Evolutionary conservation across 148 eudicot genomes (phyloP).

Genomic region (Rhododendron mucronatum): DNA sequence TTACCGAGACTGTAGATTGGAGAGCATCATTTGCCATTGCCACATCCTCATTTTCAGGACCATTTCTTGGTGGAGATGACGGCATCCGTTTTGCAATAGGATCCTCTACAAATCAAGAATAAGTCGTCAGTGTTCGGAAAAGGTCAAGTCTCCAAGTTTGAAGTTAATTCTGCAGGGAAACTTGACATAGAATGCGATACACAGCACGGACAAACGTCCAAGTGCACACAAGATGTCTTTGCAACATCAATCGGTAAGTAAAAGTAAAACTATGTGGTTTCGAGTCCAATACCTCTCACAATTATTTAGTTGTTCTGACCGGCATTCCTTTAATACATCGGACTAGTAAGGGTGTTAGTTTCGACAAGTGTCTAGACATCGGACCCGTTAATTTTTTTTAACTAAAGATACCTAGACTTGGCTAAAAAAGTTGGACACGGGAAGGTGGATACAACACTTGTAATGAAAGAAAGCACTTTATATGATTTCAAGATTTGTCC

Average conservation of each 20-base stretch:
- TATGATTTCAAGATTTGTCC: not conserved
- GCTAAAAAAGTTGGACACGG: not conserved
- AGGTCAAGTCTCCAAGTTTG: not conserved
- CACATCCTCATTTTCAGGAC: constrained; percentile 34
- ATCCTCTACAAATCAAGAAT: constrained; percentile 44
- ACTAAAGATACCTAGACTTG: not conserved
- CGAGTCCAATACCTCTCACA: not conserved
- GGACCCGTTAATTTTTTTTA: not conserved
- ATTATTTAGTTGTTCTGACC: not conserved
- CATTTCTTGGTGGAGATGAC: constrained; percentile 34
- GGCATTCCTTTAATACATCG: not conserved
- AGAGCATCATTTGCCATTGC: constrained; percentile 27
- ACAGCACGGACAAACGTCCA: not conserved
- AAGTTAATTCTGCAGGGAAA: not conserved
- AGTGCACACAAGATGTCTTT: not conserved
- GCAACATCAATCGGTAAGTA: not conserved
- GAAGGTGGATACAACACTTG: not conserved
- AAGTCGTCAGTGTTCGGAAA: constrained; percentile 1
- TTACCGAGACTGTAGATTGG: constrained; percentile 44
- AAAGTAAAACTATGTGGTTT: not conserved
- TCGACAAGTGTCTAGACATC: not conserved
- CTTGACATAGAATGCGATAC: not conserved
- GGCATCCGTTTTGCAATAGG: constrained; percentile 58
- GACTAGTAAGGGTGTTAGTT: not conserved
- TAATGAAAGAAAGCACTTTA: not conserved